Evolutionary conservation across 75 land plant genomes (phyloP), one percentile per base, ranked within the genome.

Genomic region (Cunninghamia lanceolata): DNA sequence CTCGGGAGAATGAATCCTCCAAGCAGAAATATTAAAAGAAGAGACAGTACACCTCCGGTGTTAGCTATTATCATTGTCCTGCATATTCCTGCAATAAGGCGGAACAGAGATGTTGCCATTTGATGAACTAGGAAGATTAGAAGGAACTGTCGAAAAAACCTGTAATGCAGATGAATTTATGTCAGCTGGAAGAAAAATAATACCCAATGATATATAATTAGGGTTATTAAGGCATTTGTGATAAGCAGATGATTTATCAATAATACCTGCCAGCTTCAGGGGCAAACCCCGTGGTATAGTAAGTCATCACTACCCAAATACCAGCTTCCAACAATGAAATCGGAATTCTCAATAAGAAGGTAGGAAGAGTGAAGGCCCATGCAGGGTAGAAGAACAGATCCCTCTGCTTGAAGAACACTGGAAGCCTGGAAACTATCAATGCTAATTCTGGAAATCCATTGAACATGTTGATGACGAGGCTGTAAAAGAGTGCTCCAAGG

Each of bases 391-490:
- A 95, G 21, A 91, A 90, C 68, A 97, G 90, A 85, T 97, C 96
- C 52, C 99, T 86, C 19, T 97, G 99, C 91, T 97, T 97, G 89
- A 93, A 94, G 85, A 96, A 94, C 42, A 97, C 96, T 0, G 99
- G 99, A 47, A 97, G 99, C 80, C 98, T 89, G 3, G 13, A 7
- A 73, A 97, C 91, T 16, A 90, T 90, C 77, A 95, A 56, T 13
- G 98, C 85, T 3, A 96, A 90, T 89, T 97, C 99, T 32, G 98
- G 88, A 52, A 97, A 96, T 10, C 99, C 99, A 84, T 96, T 94
- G 94, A 97, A 97, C 93, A 95, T 95, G 89, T 95, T 92, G 16
- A 63, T 82, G 40, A 96, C 84, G 84, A 97, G 50, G 1, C 89
- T 85, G 43, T 90, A 97, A 84, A 97, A 80, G 13, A 94, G 91